These are phyloP conservation scores for Fusarium euwallaceae DNA, from an alignment of 2,329 filamentous ascomycete species.

Conservation along the genomic window DNA sequence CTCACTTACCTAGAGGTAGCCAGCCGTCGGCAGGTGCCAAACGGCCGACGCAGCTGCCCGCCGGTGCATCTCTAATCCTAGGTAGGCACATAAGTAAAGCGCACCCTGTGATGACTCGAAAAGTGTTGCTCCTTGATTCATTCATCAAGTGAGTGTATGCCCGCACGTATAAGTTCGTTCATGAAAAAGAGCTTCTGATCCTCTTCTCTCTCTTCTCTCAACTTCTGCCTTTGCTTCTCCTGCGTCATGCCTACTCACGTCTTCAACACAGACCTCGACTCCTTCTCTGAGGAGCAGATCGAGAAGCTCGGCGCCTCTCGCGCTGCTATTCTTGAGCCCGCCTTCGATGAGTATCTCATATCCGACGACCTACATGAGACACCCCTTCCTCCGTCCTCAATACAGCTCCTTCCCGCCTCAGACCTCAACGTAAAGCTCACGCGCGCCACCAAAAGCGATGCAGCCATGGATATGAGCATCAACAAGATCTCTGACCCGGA, in stretches of 20 bases:
- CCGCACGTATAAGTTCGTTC: neutral
- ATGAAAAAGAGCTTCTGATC: neutral
- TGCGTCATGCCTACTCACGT: slow-evolving; percentile 14
- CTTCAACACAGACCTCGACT: slow-evolving; percentile 10
- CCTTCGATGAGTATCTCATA: slow-evolving; percentile 33
- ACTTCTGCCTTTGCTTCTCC: neutral
- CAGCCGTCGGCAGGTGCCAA: slow-evolving; percentile 26
- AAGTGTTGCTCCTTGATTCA: neutral
- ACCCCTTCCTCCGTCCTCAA: slow-evolving; percentile 6
- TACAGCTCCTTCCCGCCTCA: slow-evolving; percentile 27
- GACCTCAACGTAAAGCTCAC: slow-evolving; percentile 27
- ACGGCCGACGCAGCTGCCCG: slow-evolving; percentile 28
- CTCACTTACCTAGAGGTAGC: neutral
- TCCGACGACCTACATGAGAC: slow-evolving; percentile 9
- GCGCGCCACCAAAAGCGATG: slow-evolving; percentile 13
- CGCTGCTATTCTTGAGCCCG: slow-evolving; percentile 19
- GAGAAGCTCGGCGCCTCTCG: neutral
- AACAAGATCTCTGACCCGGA: slow-evolving; percentile 22
- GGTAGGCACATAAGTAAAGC: neutral
- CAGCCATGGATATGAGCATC: slow-evolving; percentile 25
- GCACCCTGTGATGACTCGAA: neutral
- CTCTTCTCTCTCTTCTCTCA: neutral
- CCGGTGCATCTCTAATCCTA: neutral
- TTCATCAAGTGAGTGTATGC: neutral
- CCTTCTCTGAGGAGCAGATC: neutral